Conservation (phyloP, 164 flowering plant genomes). For the Litsea cubeba region DNA sequence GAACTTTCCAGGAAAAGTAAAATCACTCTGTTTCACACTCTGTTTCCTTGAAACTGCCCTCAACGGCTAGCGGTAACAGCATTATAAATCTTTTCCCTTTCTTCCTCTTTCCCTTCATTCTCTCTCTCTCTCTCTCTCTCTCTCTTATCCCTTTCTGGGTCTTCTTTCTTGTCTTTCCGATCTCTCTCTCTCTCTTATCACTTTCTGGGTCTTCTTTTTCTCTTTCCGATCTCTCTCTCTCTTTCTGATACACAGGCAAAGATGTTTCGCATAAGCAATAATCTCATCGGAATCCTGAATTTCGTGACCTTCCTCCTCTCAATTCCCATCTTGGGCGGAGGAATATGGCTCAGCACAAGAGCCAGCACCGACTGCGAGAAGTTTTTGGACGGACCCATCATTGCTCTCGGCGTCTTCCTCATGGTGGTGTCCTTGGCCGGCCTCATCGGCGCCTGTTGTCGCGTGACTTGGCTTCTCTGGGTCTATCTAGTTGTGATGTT, state of each 20-base stretch:
- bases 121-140: slow-evolving; percentile 2
- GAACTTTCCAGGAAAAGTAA: no score
- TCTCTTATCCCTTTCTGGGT: neutral
- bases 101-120: neutral
- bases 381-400: slow-evolving; percentile 47
- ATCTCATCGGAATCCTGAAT: slow-evolving; percentile 53
- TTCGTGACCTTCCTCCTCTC: slow-evolving; percentile 54
- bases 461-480: slow-evolving; percentile 60
- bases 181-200: neutral
- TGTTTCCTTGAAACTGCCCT: no score
- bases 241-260: neutral
- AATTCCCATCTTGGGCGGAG: slow-evolving; percentile 52
- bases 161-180: neutral
- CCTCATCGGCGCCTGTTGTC: slow-evolving; percentile 56
- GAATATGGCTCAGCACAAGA: slow-evolving; percentile 52
- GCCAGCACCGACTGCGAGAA: slow-evolving; percentile 54
- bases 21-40: no score
- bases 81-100: neutral
- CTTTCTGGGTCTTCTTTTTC: neutral
- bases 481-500: slow-evolving; percentile 64
- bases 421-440: slow-evolving; percentile 64
- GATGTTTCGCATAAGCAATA: slow-evolving; percentile 53
- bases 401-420: slow-evolving; percentile 51
- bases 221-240: neutral
- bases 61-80: no score